Evolutionary conservation across 1,139 yeast species (phyloP).

Genomic region (Meyerozyma elateridarum): DNA sequence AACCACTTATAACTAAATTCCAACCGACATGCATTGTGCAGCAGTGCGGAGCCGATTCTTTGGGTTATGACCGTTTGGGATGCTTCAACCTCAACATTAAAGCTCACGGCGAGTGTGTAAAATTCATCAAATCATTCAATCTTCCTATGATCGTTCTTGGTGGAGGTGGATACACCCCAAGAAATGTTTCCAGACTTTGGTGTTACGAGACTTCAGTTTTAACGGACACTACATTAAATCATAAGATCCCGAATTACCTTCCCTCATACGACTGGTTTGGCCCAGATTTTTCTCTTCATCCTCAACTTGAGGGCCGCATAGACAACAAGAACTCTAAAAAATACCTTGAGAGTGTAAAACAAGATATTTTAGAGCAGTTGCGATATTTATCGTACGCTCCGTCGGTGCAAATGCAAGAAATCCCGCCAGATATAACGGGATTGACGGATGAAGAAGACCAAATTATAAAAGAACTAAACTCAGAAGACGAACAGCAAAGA

Average conservation of each 20-base stretch:
- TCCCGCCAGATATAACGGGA: slow-evolving; percentile 80
- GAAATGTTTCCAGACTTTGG: slow-evolving; percentile 94
- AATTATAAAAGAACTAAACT: slow-evolving; percentile 44
- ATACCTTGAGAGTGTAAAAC: slow-evolving; percentile 75
- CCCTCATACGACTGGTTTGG: slow-evolving; percentile 90
- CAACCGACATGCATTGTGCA: slow-evolving; percentile 92
- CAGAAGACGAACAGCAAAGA: slow-evolving; percentile 34
- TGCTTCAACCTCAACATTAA: slow-evolving; percentile 86
- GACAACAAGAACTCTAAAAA: slow-evolving; percentile 86
- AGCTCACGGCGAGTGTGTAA: slow-evolving; percentile 95
- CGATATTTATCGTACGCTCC: slow-evolving; percentile 88
- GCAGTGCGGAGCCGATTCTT: slow-evolving; percentile 96
- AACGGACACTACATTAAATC: slow-evolving; percentile 71
- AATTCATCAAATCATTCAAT: slow-evolving; percentile 78
- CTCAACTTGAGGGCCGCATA: slow-evolving; percentile 79
- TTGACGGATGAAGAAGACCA: slow-evolving; percentile 59
- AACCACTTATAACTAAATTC: slow-evolving; percentile 74
- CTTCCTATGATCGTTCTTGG: slow-evolving; percentile 89
- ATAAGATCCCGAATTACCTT: slow-evolving; percentile 68
- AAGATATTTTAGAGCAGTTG: slow-evolving; percentile 75
- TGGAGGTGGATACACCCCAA: slow-evolving; percentile 97
- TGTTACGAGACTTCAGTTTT: slow-evolving; percentile 88
- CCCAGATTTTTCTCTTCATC: slow-evolving; percentile 88
- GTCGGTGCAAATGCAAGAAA: slow-evolving; percentile 84
- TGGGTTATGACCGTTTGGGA: slow-evolving; percentile 90